Conservation (phyloP, 345 rosid species). For the Murraya paniculata region DNA sequence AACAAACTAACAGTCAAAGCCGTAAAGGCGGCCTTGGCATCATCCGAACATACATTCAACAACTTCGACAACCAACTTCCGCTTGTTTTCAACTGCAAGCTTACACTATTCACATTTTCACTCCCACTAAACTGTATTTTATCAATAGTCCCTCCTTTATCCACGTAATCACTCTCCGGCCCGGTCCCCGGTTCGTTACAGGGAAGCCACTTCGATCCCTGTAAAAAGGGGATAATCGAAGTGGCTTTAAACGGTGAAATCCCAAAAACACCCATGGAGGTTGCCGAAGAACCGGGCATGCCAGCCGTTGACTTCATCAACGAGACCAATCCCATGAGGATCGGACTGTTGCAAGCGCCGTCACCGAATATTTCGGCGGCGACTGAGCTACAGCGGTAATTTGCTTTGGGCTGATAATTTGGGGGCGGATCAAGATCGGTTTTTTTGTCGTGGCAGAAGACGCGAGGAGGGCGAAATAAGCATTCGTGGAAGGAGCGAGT, state of each 20-base stretch:
- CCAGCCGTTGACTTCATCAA: conserved; percentile 49
- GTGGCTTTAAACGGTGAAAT: conserved; percentile 56
- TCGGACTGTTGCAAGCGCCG: conserved; percentile 31
- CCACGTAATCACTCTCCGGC: conserved; percentile 39
- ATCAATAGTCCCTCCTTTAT: conserved; percentile 38
- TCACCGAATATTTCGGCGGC: conserved; percentile 48
- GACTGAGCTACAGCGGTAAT: conserved; percentile 32
- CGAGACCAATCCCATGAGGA: conserved; percentile 52
- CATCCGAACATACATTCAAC: conserved; percentile 60
- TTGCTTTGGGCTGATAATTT: conserved; percentile 11
- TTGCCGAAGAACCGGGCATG: conserved; percentile 25
- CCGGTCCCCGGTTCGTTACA: conserved; percentile 43
- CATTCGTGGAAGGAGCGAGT: conserved; percentile 54
- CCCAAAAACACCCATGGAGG: conserved; percentile 32
- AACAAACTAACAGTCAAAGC: conserved; percentile 73
- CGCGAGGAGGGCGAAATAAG: conserved; percentile 48
- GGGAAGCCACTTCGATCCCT: conserved; percentile 77
- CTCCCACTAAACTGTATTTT: conserved; percentile 10
- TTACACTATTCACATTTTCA: conserved; percentile 11
- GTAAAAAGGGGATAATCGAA: conserved; percentile 64
- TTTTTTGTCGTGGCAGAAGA: conserved; percentile 35
- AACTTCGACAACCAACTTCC: conserved; percentile 64
- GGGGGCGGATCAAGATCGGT: conserved; percentile 38
- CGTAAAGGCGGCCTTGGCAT: conserved; percentile 81
- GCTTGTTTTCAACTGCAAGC: conserved; percentile 32